A percentile compares a stretch with the other conserved stretches of the same genome.
These are phyloP conservation scores for Vaccinium vitisidaea DNA, from an alignment of 148 eudicot genomes.

Conservation along the genomic window DNA sequence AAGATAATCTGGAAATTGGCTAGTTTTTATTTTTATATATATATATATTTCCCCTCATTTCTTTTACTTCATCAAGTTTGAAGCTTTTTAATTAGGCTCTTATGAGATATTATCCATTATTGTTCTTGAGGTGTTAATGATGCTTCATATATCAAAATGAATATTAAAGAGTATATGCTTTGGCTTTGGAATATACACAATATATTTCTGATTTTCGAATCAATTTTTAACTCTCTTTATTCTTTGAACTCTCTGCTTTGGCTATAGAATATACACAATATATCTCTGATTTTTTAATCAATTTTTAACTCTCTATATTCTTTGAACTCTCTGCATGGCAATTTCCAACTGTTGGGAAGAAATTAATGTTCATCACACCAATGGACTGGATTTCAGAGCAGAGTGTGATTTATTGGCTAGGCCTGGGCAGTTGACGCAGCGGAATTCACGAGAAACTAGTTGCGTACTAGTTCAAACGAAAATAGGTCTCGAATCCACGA, in stretches of 20 bases:
- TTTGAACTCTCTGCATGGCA: background rate
- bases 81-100: constrained; percentile 3
- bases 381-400: background rate
- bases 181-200: background rate
- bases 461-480: too few relatives aligned
- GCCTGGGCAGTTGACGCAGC: too few relatives aligned
- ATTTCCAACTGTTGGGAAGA: background rate
- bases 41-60: background rate
- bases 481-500: too few relatives aligned
- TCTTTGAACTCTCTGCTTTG: background rate
- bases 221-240: background rate
- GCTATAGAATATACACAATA: background rate
- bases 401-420: background rate
- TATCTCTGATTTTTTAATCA: background rate
- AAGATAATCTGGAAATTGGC: background rate
- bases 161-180: background rate
- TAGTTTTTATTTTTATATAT: background rate
- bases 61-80: background rate
- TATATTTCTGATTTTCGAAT: background rate
- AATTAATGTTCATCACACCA: background rate
- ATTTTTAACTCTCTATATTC: background rate
- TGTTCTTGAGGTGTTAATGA: background rate
- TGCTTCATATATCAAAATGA: background rate
- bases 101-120: background rate
- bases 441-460: too few relatives aligned